Evolutionary conservation across 805 yeast species (phyloP).

Genomic region (Wickerhamomyces bisporus): DNA sequence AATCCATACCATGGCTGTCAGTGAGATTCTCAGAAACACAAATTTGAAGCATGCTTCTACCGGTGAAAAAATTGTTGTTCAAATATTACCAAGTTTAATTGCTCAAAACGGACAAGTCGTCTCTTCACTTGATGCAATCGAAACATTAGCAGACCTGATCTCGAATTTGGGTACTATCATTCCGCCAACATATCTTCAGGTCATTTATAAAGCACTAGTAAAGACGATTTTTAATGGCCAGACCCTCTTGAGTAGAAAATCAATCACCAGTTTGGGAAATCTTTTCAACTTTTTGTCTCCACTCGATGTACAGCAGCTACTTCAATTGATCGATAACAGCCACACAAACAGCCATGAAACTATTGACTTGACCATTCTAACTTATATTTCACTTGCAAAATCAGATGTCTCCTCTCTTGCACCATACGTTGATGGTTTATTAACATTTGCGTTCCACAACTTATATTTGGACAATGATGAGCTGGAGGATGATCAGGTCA

Average conservation of each 20-base stretch:
- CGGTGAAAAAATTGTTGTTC: conserved; percentile 28
- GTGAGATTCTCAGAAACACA: conserved; percentile 21
- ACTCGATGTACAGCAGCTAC: conserved; percentile 20
- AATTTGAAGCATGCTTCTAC: conserved; percentile 19
- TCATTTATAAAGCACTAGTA: conserved; percentile 27
- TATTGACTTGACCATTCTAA: conserved; percentile 14
- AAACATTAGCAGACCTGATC: conserved; percentile 52
- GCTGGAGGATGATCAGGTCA: conserved; percentile 34
- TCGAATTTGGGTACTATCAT: conserved; percentile 43
- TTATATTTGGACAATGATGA: conserved; percentile 26
- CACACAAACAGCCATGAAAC: conserved; percentile 18
- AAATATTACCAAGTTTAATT: conserved; percentile 35
- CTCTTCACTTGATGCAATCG: conserved; percentile 49
- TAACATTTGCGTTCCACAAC: conserved; percentile 17
- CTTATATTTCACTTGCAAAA: conserved; percentile 23
- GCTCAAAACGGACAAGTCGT: conserved; percentile 26
- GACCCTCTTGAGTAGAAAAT: conserved; percentile 45
- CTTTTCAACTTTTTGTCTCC: conserved; percentile 28
- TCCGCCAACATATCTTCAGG: conserved; percentile 29
- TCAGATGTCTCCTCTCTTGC: conserved; percentile 24
- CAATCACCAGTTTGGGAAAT: conserved; percentile 43
- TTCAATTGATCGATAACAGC: conserved; percentile 15
- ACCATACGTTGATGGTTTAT: conserved; percentile 16
- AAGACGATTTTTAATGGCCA: conserved; percentile 33
- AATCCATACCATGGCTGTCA: conserved; percentile 23